A percentile compares a stretch with the other conserved stretches of the same genome.
Evolutionary conservation across 2,329 filamentous ascomycete genomes (phyloP).

Genomic region (Allantophomopsis lycopodina): DNA sequence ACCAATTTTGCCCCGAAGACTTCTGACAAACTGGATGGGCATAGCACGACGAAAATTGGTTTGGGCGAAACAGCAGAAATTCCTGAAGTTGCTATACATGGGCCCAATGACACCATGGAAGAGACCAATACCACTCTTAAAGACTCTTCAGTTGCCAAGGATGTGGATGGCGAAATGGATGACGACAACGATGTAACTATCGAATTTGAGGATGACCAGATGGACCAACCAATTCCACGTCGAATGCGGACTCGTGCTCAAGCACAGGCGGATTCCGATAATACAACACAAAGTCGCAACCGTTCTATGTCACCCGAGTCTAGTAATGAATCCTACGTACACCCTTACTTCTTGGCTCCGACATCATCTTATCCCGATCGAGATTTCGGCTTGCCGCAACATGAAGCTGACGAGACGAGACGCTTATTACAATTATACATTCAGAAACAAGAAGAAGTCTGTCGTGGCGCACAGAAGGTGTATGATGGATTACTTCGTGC

Average conservation of each 20-base stretch:
- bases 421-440: constrained; percentile 63
- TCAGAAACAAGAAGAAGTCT: constrained; percentile 77
- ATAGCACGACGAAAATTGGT: not conserved
- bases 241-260: constrained; percentile 40
- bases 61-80: not conserved
- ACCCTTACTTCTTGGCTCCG: constrained; percentile 63
- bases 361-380: constrained; percentile 47
- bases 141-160: not conserved
- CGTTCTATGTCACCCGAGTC: constrained; percentile 26
- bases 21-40: not conserved
- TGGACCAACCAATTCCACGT: constrained; percentile 27
- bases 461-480: constrained; percentile 53
- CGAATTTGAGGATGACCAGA: constrained; percentile 20
- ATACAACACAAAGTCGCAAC: constrained; percentile 17
- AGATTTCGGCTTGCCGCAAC: constrained; percentile 56
- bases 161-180: not conserved
- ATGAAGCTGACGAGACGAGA: constrained; percentile 68
- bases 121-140: not conserved
- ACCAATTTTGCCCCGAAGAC: not conserved
- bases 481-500: constrained; percentile 60
- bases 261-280: constrained; percentile 27
- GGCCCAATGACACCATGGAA: not conserved
- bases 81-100: not conserved
- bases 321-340: constrained; percentile 41
- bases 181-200: not conserved